Percentiles rank a stretch among this genome's conserved stretches.
Evolutionary conservation across 108 stramenopile genomes (phyloP).

Genomic region (Stephanodiscus triporus): DNA sequence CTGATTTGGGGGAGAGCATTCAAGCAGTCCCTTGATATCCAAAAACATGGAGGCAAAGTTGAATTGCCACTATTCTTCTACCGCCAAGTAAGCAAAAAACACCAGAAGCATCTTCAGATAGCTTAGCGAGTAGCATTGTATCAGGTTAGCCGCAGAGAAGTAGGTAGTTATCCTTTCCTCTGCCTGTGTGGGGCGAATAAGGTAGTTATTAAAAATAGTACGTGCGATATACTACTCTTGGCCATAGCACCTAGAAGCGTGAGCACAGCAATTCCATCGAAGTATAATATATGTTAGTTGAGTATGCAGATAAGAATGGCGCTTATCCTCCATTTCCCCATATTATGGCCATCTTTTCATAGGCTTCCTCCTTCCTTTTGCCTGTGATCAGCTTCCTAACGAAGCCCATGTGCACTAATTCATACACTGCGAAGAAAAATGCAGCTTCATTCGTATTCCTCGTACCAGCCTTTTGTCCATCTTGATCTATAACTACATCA

Average conservation of each 20-base stretch:
- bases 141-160: too few species aligned
- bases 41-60: constrained; percentile 13
- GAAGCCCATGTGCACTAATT: constrained; percentile 43
- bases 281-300: too few species aligned
- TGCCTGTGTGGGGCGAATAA: too few species aligned
- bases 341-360: constrained; percentile 48
- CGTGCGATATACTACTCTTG: too few species aligned
- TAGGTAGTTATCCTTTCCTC: too few species aligned
- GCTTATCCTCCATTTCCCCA: constrained; percentile 38
- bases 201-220: too few species aligned
- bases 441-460: constrained; percentile 35
- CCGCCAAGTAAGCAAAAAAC: background rate
- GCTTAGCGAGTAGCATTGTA: too few species aligned
- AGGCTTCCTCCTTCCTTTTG: constrained; percentile 42
- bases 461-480: background rate
- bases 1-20: constrained; percentile 7
- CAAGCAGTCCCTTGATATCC: constrained; percentile 13
- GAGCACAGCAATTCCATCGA: too few species aligned
- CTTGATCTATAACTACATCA: constrained; percentile 19
- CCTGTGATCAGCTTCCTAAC: constrained; percentile 32
- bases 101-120: background rate
- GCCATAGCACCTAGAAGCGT: too few species aligned
- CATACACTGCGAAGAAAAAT: constrained; percentile 44
- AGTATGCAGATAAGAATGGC: too few species aligned
- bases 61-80: constrained; percentile 1